A percentile compares a stretch with the other conserved stretches of the same genome.
Conservation (phyloP, 345 rosid genomes). For the Sisymbrium altissimum region DNA sequence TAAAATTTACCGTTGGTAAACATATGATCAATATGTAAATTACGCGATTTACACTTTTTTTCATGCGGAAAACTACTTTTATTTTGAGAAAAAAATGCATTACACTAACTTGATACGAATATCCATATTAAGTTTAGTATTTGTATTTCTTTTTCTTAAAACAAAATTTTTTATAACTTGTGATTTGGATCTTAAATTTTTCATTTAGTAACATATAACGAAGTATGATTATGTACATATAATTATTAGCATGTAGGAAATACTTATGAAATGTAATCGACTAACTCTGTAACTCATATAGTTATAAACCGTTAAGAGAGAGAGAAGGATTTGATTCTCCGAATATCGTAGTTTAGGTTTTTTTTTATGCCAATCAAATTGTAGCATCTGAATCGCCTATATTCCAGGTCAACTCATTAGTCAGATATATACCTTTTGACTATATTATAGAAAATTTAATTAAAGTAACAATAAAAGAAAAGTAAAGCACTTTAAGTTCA, state of each 20-base stretch:
- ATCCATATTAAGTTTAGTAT: no score
- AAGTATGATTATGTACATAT: neutral
- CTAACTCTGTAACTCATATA: neutral
- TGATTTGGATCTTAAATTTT: neutral
- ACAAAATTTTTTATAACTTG: neutral
- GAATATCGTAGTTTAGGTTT: neutral
- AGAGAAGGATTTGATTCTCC: neutral
- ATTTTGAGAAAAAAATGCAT: no score
- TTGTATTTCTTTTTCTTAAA: no score
- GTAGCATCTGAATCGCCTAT: no score
- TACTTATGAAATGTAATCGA: neutral
- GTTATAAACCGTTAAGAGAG: neutral
- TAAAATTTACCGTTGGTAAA: neutral
- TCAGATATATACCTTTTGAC: neutral
- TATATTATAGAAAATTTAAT: neutral
- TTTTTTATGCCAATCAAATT: neutral
- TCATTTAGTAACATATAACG: neutral
- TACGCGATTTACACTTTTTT: neutral
- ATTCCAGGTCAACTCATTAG: neutral
- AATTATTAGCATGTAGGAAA: neutral
- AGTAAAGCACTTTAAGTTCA: neutral
- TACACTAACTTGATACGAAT: no score
- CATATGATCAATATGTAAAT: neutral
- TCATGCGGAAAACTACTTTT: neutral
- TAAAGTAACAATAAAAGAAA: neutral